phyloP scores from a whole-genome alignment of 768 basidiomycete genomes.

The Candolleomyces eurysporus region DNA sequence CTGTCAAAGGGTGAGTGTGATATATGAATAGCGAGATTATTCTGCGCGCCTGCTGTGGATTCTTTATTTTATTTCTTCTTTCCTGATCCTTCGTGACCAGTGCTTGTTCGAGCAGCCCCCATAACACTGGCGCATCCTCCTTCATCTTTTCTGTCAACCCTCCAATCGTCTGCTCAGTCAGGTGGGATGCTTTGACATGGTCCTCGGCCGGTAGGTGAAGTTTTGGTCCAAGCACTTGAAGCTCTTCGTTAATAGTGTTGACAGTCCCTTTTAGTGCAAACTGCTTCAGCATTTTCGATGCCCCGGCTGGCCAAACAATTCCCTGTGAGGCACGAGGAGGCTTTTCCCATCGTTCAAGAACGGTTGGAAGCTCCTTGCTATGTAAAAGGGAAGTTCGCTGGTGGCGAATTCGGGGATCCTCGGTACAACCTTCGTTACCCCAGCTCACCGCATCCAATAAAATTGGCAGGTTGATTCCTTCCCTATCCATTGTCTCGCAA shows the following conservation, averaged over 20 bases:
- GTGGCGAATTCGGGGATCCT: background rate
- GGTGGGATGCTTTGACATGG: background rate
- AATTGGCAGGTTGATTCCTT: background rate
- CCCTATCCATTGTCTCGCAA: background rate
- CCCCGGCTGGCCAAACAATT: background rate
- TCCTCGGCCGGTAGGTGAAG: background rate
- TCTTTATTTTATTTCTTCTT: background rate
- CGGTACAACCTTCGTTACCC: background rate
- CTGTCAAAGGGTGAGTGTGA: constrained; percentile 13
- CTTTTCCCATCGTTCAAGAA: background rate
- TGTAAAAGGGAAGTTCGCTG: background rate
- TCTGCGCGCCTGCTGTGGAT: background rate
- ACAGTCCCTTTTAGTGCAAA: background rate
- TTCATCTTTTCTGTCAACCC: background rate
- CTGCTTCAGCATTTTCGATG: background rate
- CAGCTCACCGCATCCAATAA: background rate
- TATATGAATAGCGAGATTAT: background rate
- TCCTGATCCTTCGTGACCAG: background rate
- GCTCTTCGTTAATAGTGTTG: background rate
- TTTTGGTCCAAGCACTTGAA: background rate
- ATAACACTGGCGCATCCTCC: background rate
- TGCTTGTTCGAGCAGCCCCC: background rate
- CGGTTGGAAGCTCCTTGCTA: background rate
- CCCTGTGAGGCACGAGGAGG: background rate
- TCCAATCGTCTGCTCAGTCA: background rate